Conservation (phyloP, 1,284 basidiomycete genomes). For the Papiliotrema laurentii region DNA sequence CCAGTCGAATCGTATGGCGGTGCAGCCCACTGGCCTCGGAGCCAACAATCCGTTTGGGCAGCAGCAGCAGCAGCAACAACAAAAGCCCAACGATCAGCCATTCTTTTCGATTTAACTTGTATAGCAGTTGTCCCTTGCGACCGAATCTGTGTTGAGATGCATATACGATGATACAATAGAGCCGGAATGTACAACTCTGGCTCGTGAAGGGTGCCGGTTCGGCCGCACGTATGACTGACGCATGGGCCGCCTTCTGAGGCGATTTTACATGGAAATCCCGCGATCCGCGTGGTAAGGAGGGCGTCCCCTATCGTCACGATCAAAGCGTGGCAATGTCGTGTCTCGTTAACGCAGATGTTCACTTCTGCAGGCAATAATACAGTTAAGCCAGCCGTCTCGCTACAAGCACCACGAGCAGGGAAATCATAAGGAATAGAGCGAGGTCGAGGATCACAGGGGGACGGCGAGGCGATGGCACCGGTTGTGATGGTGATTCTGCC, state of each 20-base stretch:
- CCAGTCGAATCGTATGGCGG: slow-evolving; percentile 54
- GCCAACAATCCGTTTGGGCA: slow-evolving; percentile 72
- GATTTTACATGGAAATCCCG: no score
- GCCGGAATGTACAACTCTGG: neutral
- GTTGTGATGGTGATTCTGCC: no score
- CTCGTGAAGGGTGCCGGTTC: no score
- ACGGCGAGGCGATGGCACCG: no score
- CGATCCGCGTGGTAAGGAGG: no score
- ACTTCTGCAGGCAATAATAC: neutral
- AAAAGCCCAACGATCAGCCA: slow-evolving; percentile 60
- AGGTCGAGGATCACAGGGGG: slow-evolving; percentile 17
- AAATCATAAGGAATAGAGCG: slow-evolving; percentile 8
- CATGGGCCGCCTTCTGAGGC: no score
- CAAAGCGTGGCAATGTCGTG: no score
- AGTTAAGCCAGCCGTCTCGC: slow-evolving; percentile 4
- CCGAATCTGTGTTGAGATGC: neutral
- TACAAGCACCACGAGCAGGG: slow-evolving; percentile 9
- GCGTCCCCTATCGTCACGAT: no score
- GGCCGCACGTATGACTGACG: no score
- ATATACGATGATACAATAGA: neutral
- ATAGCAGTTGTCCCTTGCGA: neutral
- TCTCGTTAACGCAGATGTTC: no score
- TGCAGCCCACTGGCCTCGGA: slow-evolving; percentile 56
- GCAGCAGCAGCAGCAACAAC: slow-evolving; percentile 50
- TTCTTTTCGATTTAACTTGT: slow-evolving; percentile 67